Percentiles rank a stretch among this genome's conserved stretches.
Evolutionary conservation across 257 asterid genomes (phyloP).

Genomic region (Solanum ahanhuiri): DNA sequence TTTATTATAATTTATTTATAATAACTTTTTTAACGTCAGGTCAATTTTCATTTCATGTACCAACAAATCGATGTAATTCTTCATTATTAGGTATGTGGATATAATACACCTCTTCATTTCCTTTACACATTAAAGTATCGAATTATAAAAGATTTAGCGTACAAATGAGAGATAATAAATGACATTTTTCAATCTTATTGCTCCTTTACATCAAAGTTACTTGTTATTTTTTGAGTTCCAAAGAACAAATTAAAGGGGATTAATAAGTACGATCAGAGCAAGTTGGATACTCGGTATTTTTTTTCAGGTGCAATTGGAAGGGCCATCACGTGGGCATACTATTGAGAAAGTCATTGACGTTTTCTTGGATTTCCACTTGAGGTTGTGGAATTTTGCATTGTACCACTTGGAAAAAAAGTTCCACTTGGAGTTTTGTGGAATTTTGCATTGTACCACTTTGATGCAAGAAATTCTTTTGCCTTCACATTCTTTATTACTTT

Average conservation of each 20-base stretch:
- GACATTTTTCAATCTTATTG: not conserved
- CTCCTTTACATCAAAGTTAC: not conserved
- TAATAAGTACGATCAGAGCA: not conserved
- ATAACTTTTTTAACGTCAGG: not conserved
- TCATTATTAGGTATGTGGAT: not conserved
- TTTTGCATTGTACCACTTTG: not conserved
- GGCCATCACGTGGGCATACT: too few relatives aligned
- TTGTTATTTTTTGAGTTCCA: too few relatives aligned
- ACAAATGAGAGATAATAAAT: not conserved
- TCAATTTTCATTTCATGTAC: not conserved
- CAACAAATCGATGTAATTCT: not conserved
- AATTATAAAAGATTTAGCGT: not conserved
- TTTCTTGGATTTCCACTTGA: not conserved
- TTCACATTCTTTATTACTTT: too few relatives aligned
- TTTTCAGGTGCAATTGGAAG: not conserved
- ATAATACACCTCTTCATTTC: not conserved
- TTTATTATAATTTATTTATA: not conserved
- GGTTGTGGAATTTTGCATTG: not conserved
- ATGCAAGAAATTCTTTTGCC: too few relatives aligned
- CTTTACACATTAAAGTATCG: not conserved
- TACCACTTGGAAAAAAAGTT: too few relatives aligned
- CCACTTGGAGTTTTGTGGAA: too few relatives aligned
- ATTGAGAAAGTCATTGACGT: not conserved
- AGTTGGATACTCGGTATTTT: not conserved
- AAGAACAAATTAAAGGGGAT: rapidly evolving